A percentile compares a stretch with the other conserved stretches of the same genome.
phyloP scores from a whole-genome alignment of 2,329 filamentous ascomycete genomes.

The Fusarium aywerte region DNA sequence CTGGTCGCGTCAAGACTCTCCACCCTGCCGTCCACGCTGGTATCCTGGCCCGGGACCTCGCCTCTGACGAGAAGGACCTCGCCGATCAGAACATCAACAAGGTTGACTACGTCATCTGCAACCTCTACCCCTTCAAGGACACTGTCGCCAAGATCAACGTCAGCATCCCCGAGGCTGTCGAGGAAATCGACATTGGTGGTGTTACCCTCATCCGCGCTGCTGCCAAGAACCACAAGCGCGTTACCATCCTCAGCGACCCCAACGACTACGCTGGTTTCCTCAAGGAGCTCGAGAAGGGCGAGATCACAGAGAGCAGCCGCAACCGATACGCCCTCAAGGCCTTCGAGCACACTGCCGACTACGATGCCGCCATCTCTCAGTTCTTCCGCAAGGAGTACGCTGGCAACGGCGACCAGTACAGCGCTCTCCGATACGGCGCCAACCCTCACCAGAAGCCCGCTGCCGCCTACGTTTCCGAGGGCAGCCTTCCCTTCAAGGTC shows the following conservation, averaged over 20 bases:
- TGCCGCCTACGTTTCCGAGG: slow-evolving; percentile 79
- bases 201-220: slow-evolving; percentile 96
- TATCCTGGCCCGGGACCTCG: slow-evolving; percentile 93
- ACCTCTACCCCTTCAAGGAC: slow-evolving; percentile 99
- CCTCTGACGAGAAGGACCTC: slow-evolving; percentile 95
- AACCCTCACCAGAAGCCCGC: slow-evolving; percentile 99
- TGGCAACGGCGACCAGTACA: slow-evolving; percentile 81
- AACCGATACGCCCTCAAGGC: slow-evolving; percentile 95
- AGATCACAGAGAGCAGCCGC: slow-evolving; percentile 85
- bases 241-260: slow-evolving; percentile 95
- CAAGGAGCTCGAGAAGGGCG: slow-evolving; percentile 85
- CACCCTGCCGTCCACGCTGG: slow-evolving; percentile 92
- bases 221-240: slow-evolving; percentile 96
- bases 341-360: slow-evolving; percentile 97
- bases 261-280: slow-evolving; percentile 94
- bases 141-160: slow-evolving; percentile 97
- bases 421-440: slow-evolving; percentile 90
- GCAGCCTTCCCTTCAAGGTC: slow-evolving; percentile 91
- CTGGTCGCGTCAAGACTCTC: slow-evolving; percentile 86
- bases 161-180: slow-evolving; percentile 94
- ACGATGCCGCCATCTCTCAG: slow-evolving; percentile 91
- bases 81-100: slow-evolving; percentile 95
- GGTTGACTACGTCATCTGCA: slow-evolving; percentile 97
- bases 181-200: slow-evolving; percentile 98
- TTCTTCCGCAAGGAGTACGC: slow-evolving; percentile 99